Conservation (phyloP, 768 basidiomycete genomes). For the Naganishia kalamii region DNA sequence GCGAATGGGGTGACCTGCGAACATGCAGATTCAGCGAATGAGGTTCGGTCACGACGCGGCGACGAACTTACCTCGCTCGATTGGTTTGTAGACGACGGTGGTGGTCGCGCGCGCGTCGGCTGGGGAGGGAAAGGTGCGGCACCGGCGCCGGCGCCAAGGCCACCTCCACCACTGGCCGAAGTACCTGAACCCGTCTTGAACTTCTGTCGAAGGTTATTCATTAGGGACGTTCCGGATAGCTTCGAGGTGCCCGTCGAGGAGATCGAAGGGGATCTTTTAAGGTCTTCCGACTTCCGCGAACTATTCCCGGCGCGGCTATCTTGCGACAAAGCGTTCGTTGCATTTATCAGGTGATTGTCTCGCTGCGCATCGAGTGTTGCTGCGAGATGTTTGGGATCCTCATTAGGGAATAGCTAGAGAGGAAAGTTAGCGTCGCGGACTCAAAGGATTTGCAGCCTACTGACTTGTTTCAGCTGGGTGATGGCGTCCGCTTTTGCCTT, state of each 20-base stretch:
- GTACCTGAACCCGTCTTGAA: conserved; percentile 4
- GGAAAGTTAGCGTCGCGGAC: neutral
- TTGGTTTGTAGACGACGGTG: neutral
- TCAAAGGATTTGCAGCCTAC: neutral
- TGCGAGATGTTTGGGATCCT: conserved; percentile 25
- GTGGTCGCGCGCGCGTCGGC: neutral
- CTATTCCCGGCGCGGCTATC: neutral
- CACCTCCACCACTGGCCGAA: neutral
- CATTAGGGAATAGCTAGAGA: conserved; percentile 34
- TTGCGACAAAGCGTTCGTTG: conserved; percentile 26
- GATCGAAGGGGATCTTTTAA: conserved; percentile 1
- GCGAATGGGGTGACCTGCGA: conserved; percentile 22
- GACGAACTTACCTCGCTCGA: neutral
- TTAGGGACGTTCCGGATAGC: conserved; percentile 9
- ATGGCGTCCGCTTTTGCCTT: conserved; percentile 8
- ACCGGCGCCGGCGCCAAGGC: neutral
- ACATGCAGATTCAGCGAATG: too few species aligned
- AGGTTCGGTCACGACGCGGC: too few species aligned
- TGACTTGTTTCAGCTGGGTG: conserved; percentile 7
- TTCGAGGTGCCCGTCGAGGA: neutral
- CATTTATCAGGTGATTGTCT: conserved; percentile 28
- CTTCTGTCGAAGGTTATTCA: conserved; percentile 16
- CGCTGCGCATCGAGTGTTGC: conserved; percentile 24
- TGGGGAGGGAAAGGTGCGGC: neutral
- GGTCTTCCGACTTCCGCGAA: neutral